A percentile compares a stretch with the other conserved stretches of the same genome.
Evolutionary conservation across 2,329 filamentous ascomycete species (phyloP).

Genomic region (Cytospora chrysosperma): DNA sequence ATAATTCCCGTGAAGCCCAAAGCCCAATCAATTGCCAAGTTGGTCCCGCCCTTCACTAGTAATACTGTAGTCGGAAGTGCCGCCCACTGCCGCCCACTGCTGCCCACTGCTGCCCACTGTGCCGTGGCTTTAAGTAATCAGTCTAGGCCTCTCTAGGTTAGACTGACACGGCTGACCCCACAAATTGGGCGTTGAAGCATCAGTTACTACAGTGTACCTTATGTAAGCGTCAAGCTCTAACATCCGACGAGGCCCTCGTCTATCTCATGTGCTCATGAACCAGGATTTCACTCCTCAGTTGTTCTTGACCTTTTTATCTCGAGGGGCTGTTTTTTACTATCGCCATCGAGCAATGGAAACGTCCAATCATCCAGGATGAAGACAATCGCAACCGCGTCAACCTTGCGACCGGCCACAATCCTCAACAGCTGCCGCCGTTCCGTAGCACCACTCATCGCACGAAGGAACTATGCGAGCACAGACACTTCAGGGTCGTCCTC

Average conservation of each 20-base stretch:
- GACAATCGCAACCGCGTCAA: constrained; percentile 19
- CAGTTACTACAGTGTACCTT: not conserved
- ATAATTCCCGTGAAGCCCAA: constrained; percentile 24
- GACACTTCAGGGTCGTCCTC: constrained; percentile 32
- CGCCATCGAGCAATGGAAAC: constrained; percentile 22
- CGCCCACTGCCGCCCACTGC: too few species aligned
- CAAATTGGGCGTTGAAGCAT: not conserved
- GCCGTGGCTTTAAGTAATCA: not conserved
- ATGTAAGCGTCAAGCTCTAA: not conserved
- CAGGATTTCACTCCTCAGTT: not conserved
- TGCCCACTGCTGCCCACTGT: constrained; percentile 3
- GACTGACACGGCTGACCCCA: not conserved
- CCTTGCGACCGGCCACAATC: constrained; percentile 21
- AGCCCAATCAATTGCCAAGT: not conserved
- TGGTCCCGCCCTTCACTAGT: not conserved
- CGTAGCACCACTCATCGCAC: constrained; percentile 37
- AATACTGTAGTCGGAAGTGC: not conserved
- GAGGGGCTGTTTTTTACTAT: not conserved
- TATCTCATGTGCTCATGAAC: not conserved
- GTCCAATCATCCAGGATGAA: constrained; percentile 24
- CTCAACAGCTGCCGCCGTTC: constrained; percentile 29
- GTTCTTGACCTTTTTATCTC: not conserved
- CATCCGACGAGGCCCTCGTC: too few species aligned
- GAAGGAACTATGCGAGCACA: constrained; percentile 55
- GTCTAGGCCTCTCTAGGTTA: not conserved